A percentile compares a stretch with the other conserved stretches of the same genome.
Conservation (phyloP, 495 filamentous ascomycete species). For the Hypomontagnella monticulosa region DNA sequence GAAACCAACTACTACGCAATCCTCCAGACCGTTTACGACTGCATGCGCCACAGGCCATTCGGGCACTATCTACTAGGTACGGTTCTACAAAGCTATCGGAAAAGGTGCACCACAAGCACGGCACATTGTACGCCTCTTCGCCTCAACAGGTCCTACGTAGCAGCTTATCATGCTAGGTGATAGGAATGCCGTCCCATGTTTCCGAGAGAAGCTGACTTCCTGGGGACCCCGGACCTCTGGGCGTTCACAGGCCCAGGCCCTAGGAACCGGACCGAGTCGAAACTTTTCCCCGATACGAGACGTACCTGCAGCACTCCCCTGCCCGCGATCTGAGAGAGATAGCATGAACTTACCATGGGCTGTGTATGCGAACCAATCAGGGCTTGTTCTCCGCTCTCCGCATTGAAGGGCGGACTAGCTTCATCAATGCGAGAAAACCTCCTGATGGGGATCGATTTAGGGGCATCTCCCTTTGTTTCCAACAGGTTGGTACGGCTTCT, state of each 20-base stretch:
- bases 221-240: constrained; percentile 34
- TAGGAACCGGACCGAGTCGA: constrained; percentile 39
- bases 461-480: constrained; percentile 22
- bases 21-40: background rate
- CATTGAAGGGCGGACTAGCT: constrained; percentile 31
- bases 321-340: constrained; percentile 33
- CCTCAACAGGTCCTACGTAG: background rate
- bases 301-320: constrained; percentile 43
- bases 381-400: constrained; percentile 23
- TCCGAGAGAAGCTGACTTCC: constrained; percentile 32
- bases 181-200: constrained; percentile 39
- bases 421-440: constrained; percentile 25
- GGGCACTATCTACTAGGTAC: background rate
- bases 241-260: constrained; percentile 32
- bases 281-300: constrained; percentile 41
- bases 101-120: background rate
- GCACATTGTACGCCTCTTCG: background rate
- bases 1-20: background rate
- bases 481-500: constrained; percentile 21
- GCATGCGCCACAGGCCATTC: background rate
- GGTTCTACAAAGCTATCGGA: background rate
- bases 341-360: constrained; percentile 16
- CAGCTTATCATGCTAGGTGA: constrained; percentile 19
- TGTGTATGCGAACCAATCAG: constrained; percentile 36
- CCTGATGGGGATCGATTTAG: constrained; percentile 11